These are phyloP conservation scores for Halteria grandinella DNA, from an alignment of 73 alveolate species.

Conservation along the genomic window DNA sequence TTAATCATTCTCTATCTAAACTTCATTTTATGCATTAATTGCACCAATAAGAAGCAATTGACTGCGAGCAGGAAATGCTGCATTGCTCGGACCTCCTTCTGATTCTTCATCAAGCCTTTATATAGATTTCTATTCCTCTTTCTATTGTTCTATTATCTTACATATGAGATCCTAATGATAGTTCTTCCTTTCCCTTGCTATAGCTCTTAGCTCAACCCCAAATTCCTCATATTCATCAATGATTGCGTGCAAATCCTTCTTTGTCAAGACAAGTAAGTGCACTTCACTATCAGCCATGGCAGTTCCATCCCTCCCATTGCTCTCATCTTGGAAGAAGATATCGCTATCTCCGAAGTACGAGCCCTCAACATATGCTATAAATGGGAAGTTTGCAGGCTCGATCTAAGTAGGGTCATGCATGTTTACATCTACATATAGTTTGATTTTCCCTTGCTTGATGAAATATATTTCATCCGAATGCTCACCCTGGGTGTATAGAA, in stretches of 20 bases:
- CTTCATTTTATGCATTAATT: too few relatives aligned
- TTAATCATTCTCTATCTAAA: too few relatives aligned
- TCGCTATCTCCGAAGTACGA: constrained; percentile 88
- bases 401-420: constrained; percentile 11
- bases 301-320: constrained; percentile 32
- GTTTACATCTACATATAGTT: constrained; percentile 50
- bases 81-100: too few relatives aligned
- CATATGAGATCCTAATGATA: too few relatives aligned
- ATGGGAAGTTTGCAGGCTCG: constrained; percentile 56
- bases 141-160: too few relatives aligned
- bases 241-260: constrained; percentile 29
- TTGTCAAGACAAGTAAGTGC: constrained; percentile 28
- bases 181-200: constrained; percentile 57
- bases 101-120: too few relatives aligned
- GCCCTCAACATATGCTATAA: constrained; percentile 73
- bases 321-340: constrained; percentile 12
- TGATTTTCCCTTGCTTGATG: constrained; percentile 76
- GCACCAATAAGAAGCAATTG: too few relatives aligned
- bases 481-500: constrained; percentile 69
- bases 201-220: constrained; percentile 31
- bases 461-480: constrained; percentile 81
- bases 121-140: too few relatives aligned
- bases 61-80: too few relatives aligned
- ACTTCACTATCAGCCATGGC: constrained; percentile 59
- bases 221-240: constrained; percentile 22